phyloP scores from a whole-genome alignment of 2,329 filamentous ascomycete species.

The Nannizzia gypsea region DNA sequence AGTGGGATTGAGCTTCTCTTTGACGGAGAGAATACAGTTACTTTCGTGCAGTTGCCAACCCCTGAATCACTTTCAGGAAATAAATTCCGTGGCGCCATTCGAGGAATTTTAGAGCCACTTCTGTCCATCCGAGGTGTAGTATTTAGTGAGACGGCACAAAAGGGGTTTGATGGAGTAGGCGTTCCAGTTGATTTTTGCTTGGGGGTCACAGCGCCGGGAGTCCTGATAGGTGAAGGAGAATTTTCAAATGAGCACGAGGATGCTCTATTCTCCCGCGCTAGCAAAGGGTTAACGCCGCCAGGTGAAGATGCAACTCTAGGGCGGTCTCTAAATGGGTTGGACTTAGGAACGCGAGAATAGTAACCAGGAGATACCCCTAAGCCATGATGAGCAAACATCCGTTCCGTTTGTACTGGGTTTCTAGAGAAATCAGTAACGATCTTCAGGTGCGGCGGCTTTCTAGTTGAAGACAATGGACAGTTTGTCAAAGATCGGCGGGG shows the following conservation, averaged over 20 bases:
- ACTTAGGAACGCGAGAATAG: not conserved
- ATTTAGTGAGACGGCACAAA: not conserved
- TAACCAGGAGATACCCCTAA: not conserved
- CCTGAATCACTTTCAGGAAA: not conserved
- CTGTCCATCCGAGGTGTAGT: not conserved
- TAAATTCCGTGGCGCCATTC: slow-evolving; percentile 10
- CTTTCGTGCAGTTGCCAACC: not conserved
- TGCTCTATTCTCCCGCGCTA: slow-evolving; percentile 3
- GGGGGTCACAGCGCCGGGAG: not conserved
- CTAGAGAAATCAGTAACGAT: not conserved
- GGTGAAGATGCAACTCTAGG: not conserved
- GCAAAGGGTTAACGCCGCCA: not conserved
- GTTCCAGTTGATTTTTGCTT: not conserved
- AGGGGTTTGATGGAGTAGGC: not conserved
- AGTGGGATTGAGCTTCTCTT: slow-evolving; percentile 14
- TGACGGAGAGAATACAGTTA: slow-evolving; percentile 9
- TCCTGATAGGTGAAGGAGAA: not conserved
- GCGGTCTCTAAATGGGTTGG: slow-evolving; percentile 13
- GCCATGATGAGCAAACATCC: not conserved
- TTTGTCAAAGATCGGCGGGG: not conserved
- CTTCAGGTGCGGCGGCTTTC: not conserved
- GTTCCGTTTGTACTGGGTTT: not conserved
- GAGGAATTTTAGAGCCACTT: slow-evolving; percentile 12
- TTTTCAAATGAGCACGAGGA: slow-evolving; percentile 9
- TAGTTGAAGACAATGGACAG: not conserved